phyloP scores from a whole-genome alignment of 202 grass and related monocot genomes.

The Zoysia matrella region DNA sequence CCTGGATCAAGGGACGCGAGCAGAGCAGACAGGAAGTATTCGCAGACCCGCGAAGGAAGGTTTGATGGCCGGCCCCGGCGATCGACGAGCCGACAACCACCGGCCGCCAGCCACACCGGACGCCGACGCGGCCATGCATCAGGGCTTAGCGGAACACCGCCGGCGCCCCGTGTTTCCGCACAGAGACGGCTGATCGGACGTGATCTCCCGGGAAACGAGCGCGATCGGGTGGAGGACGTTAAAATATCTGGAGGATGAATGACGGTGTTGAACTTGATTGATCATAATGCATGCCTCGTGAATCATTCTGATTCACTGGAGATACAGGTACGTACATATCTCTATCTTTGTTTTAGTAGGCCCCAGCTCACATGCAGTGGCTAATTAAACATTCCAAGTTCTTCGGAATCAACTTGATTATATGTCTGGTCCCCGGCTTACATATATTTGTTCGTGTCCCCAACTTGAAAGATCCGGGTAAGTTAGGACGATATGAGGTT shows the following conservation, averaged over 20 bases:
- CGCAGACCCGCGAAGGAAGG: no score
- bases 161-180: not conserved
- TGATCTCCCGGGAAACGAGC: not conserved
- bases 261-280: constrained; percentile 22
- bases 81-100: no score
- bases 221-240: not conserved
- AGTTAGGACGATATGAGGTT: not conserved
- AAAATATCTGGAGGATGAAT: no score
- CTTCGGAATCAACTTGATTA: constrained; percentile 25
- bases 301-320: constrained; percentile 36
- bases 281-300: constrained; percentile 29
- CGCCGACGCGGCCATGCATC: not conserved
- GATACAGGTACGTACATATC: constrained; percentile 9
- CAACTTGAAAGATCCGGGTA: constrained; percentile 21
- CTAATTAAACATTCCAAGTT: constrained; percentile 1
- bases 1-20: no score
- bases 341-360: constrained; percentile 1
- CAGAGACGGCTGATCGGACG: not conserved
- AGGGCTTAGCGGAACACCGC: not conserved
- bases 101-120: not conserved
- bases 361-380: not conserved
- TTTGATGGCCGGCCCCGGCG: no score
- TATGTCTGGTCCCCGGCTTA: constrained; percentile 38
- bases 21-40: no score
- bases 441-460: constrained; percentile 30